phyloP scores from a whole-genome alignment of 2,329 filamentous ascomycete species.

The Dactylellina sp. region DNA sequence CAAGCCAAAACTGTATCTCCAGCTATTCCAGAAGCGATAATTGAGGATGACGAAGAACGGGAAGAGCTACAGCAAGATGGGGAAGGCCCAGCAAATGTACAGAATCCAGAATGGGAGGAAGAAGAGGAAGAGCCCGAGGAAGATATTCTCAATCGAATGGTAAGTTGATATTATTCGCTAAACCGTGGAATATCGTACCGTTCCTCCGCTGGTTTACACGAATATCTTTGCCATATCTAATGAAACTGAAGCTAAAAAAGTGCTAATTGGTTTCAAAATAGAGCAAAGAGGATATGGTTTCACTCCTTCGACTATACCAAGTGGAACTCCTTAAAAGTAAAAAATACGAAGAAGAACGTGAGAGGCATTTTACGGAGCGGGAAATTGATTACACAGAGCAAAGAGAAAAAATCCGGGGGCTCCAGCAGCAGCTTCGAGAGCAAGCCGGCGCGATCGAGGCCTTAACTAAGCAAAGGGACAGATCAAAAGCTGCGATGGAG shows the following conservation, averaged over 20 bases:
- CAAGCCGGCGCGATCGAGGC: not conserved
- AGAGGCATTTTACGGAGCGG: constrained; percentile 13
- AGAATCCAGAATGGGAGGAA: not conserved
- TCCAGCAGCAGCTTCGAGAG: constrained; percentile 16
- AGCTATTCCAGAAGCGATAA: not conserved
- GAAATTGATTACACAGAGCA: constrained; percentile 32
- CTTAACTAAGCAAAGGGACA: constrained; percentile 25
- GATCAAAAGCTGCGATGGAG: constrained; percentile 8
- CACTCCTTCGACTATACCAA: constrained; percentile 25
- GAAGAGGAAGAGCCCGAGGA: constrained; percentile 28
- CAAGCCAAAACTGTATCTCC: not conserved
- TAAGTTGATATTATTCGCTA: not conserved
- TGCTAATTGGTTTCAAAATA: constrained; percentile 12
- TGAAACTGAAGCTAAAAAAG: not conserved
- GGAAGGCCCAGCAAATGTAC: no score
- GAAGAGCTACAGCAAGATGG: not conserved
- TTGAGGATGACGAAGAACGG: not conserved
- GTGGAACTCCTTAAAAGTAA: constrained; percentile 13
- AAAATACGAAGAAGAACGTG: constrained; percentile 14
- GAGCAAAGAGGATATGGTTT: constrained; percentile 41
- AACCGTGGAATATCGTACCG: no score
- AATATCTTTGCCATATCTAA: no score
- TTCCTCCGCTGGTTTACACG: no score
- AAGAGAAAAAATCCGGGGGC: constrained; percentile 22
- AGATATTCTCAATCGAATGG: constrained; percentile 20